Evolutionary conservation across 345 rosid genomes (phyloP), one percentile per base, ranked within the genome.

Genomic region (Eucalyptus pauciflora): DNA sequence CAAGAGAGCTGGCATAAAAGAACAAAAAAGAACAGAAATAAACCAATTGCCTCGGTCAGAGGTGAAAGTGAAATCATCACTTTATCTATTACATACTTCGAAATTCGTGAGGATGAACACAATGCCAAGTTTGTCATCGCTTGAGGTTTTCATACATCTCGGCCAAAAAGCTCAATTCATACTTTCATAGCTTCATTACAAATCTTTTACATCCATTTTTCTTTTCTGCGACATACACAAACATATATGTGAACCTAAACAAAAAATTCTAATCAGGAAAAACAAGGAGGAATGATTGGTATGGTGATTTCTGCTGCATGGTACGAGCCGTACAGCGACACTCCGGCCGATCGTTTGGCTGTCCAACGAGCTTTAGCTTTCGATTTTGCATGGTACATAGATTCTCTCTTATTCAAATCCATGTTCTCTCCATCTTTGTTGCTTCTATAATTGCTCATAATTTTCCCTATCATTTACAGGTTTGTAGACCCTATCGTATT

Each of bases 261-360:
- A 76, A 31, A 62, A 60, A 58, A 48, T 49, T 81, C 50, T 60
- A 45, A 88, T 49, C 76, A 93, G 94, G 89, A 87, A 58, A 88
- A 81, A 50, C 94, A 91, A 88, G 88, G 89, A 89, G 93, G 93
- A 27, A 71, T 67, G 86, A 89, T 93, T 29, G 92, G 92, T 12
- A 92, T 93, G 33, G 90, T 88, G 15, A 24, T 92, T n/a, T 50
- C 41, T 52, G 79, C 89, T 29, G 85, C 90, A 1, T 93, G 93
- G 92, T 85, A n/a, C 31, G 91, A 71, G 54, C 92, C 94, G 51
- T 48, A 88, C 86, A 80, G 52, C 60, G 89, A 91, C 24, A 91
- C 88, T 46, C 88, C 71, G 17, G 88, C 87, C 6, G 92, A 92
- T 64, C 87, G 60, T n/a, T 58, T 88, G 58, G 94, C 94, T 51